Base-by-base conservation (phyloP, 441 rosid genomes). In the Corymbia calophylla region DNA sequence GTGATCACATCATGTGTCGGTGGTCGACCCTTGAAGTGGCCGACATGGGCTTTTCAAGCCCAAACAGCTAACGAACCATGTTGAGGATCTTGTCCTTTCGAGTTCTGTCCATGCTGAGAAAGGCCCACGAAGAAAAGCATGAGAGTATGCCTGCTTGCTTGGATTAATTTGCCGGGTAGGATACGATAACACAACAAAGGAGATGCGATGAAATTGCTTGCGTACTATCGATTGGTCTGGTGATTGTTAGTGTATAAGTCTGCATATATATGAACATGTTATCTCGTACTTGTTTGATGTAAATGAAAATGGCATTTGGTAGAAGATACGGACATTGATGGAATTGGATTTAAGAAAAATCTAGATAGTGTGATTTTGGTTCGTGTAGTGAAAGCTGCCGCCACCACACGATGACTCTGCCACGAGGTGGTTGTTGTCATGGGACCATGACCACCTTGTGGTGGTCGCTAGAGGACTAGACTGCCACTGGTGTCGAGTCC, bases 341-440 rank as follows among this genome's bases (percentile, higher is more conserved):
- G 15, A 70, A 10, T 70, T 35, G 81, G 1, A 35, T 32, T 70
- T 32, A 18, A 68, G 35, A 70, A 64, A 32, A 9, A 32, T 17
- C 13, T 32, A 19, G 27, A 10, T 4, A 35, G 23, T 0, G 7
- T 70, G 8, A 25, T 70, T 68, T 6, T 7, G 0, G 3, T 68
- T 68, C 44, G 9, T 32, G 39, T 68, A 68, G 47, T 68, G 21
- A 68, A 13, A 9, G 21, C 0, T 9, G 47, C 12, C 6, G 3
- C 80, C 0, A 2, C 21, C 80, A 17, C 47, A 68, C 21, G 13
- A 32, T 18, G 47, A 68, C 14, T 35, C 44, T 2, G 25, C 48
- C 48, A 70, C 0, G 3, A 70, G 81, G 48, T 70, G 81, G 81
- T 35, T 35, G 81, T 58, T 0, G n/a, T 25, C 29, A 56, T 56